Percentiles rank a stretch among this genome's conserved stretches.
Conservation (phyloP, 2,329 filamentous ascomycete species). For the Pseudogymnoascus sp. region DNA sequence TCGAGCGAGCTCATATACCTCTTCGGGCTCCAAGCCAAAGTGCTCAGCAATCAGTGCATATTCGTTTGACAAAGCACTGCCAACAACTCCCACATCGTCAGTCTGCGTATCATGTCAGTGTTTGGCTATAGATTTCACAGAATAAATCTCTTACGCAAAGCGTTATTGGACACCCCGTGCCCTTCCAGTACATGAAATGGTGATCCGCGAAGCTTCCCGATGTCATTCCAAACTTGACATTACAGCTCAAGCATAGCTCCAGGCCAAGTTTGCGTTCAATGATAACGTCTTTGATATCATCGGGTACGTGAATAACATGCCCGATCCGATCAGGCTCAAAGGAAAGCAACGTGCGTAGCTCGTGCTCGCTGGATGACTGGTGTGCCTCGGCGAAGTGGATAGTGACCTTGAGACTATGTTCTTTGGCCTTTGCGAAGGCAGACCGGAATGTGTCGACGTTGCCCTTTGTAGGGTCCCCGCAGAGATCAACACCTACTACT, state of each 20-base stretch:
- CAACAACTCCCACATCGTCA: conserved; percentile 77
- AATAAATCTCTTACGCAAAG: conserved; percentile 53
- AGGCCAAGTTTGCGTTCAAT: conserved; percentile 50
- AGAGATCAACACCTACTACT: conserved; percentile 71
- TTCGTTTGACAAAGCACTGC: conserved; percentile 68
- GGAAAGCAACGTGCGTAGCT: conserved; percentile 56
- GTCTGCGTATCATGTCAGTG: conserved; percentile 45
- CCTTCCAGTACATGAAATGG: conserved; percentile 69
- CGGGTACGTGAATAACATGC: conserved; percentile 69
- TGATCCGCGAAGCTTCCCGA: conserved; percentile 58
- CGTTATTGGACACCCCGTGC: conserved; percentile 52
- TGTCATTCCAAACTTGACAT: conserved; percentile 69
- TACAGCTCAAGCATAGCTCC: conserved; percentile 74
- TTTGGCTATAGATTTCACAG: background rate
- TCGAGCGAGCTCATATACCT: conserved; percentile 50
- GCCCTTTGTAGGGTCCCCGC: conserved; percentile 63
- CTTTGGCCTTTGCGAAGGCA: conserved; percentile 51
- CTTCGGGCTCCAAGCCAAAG: conserved; percentile 48
- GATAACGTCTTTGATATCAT: conserved; percentile 51
- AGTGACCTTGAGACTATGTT: conserved; percentile 54
- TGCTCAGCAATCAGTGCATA: conserved; percentile 66
- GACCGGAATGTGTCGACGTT: conserved; percentile 52
- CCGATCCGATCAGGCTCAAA: conserved; percentile 65
- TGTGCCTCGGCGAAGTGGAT: conserved; percentile 72
- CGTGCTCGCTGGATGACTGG: conserved; percentile 47